Base-by-base conservation (phyloP, 192 early-diverging fungal genomes). In the Phycomyces nitens region DNA sequence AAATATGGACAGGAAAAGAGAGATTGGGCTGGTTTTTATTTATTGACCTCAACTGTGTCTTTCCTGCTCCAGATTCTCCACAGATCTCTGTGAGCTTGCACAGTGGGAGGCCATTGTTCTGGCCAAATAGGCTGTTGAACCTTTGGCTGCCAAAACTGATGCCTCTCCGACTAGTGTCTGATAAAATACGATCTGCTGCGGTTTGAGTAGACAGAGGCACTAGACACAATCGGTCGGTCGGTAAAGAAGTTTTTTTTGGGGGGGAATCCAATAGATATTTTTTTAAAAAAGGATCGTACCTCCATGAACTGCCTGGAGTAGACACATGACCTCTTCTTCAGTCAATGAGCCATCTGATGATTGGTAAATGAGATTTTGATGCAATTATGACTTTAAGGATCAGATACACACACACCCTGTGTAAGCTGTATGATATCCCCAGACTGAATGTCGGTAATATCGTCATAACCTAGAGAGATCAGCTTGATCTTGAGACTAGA, bases 31-130 rank as follows among this genome's bases (percentile, higher is more conserved):
- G 18, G 27, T 29, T 38, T 18, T 20, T 41, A 23, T 5, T 16
- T 34, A 12, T 26, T 47, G 41, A 68, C 66, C 58, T 53, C n/a
- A 60, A 26, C 53, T 68, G 66, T 21, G 66, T 68, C 24, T 68
- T 68, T 1, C 66, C 66, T 24, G 66, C 11, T 11, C 66, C 66
- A 23, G 66, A 49, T 27, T 56, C 57, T 27, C 66, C 66, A 38
- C 58, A 55, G 21, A 60, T 12, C 39, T 68, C 66, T 11, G 59
- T 61, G 3, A 68, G 18, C 0, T 40, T 53, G 12, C 9, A 12
- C 27, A 21, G 20, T 0, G 66, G 58, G 5, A 68, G 53, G 0
- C 66, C 66, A 2, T 43, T 47, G 11, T 2, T 18, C 44, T 47
- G 12, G 11, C 11, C 44, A 14, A 47, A 47, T 11, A 47, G 44